Evolutionary conservation across 1,284 basidiomycete species (phyloP).

Genomic region (Malassezia psittaci): DNA sequence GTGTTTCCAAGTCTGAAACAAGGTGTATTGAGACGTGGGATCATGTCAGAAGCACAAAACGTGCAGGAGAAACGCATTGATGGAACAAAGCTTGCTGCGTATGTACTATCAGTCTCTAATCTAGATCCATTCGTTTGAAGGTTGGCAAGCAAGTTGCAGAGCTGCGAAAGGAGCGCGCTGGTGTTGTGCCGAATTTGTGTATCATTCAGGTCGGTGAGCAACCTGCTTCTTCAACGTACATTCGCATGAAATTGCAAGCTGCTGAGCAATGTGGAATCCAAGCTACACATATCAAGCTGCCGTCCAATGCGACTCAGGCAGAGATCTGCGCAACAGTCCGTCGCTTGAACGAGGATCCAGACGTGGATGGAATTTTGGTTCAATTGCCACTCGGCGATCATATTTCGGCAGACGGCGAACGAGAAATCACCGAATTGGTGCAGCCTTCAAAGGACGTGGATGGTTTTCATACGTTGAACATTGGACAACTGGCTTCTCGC

Average conservation of each 20-base stretch:
- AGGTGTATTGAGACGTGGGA: neutral
- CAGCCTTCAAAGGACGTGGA: constrained; percentile 92
- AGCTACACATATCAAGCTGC: constrained; percentile 64
- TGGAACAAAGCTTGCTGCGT: constrained; percentile 81
- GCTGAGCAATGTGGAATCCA: constrained; percentile 88
- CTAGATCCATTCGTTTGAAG: constrained; percentile 24
- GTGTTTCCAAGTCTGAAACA: neutral
- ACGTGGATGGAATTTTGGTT: constrained; percentile 80
- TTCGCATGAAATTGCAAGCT: constrained; percentile 95
- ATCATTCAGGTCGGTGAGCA: constrained; percentile 89
- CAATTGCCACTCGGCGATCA: constrained; percentile 90
- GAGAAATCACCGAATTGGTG: constrained; percentile 85
- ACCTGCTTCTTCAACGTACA: constrained; percentile 81
- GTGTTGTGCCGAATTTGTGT: constrained; percentile 77
- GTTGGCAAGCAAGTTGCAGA: constrained; percentile 30
- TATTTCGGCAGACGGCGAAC: constrained; percentile 72
- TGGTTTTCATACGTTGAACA: constrained; percentile 99
- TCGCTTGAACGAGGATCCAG: constrained; percentile 71
- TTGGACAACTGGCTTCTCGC: constrained; percentile 84
- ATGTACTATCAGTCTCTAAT: constrained; percentile 30
- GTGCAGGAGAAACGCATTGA: constrained; percentile 54
- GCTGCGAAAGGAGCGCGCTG: constrained; percentile 55
- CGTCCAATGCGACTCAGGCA: constrained; percentile 63
- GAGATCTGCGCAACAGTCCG: constrained; percentile 69
- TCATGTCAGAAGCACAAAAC: neutral